Percentiles rank a stretch among this genome's conserved stretches.
Evolutionary conservation across 1,284 basidiomycete species (phyloP).

Genomic region (Rhizopogon hawkerae): DNA sequence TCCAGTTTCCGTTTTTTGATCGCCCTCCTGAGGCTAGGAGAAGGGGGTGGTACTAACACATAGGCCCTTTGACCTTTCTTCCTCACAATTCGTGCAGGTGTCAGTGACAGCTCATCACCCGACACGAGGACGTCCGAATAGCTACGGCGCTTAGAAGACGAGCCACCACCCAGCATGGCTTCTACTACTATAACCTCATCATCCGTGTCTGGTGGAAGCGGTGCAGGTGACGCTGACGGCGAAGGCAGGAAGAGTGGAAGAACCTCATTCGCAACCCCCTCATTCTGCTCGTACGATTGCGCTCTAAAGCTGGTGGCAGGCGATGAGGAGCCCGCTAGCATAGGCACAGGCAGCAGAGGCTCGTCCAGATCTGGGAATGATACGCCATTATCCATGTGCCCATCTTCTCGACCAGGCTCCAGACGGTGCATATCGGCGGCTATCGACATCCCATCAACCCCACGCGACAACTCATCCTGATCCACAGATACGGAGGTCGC

Average conservation of each 20-base stretch:
- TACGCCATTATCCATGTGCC: constrained; percentile 17
- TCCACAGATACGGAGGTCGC: neutral
- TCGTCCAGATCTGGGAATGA: constrained; percentile 10
- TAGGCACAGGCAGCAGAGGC: constrained; percentile 3
- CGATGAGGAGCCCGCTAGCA: constrained; percentile 3
- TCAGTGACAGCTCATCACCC: constrained; percentile 6
- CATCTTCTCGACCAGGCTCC: constrained; percentile 11
- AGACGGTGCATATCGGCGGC: neutral
- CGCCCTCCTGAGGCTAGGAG: constrained; percentile 17
- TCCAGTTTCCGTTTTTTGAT: constrained; percentile 13
- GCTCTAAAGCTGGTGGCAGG: constrained; percentile 6
- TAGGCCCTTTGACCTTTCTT: constrained; percentile 20
- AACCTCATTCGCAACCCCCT: constrained; percentile 7
- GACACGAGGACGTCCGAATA: constrained; percentile 11
- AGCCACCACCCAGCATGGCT: neutral
- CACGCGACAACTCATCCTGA: neutral
- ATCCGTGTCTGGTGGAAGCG: constrained; percentile 19
- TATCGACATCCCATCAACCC: neutral
- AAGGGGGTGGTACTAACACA: constrained; percentile 23
- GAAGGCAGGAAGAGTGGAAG: constrained; percentile 26
- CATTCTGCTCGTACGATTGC: constrained; percentile 13
- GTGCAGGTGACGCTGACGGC: constrained; percentile 20
- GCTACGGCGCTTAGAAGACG: constrained; percentile 18
- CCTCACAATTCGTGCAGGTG: constrained; percentile 13
- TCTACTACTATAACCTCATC: constrained; percentile 11